Percentiles rank a stretch among this genome's conserved stretches.
These are phyloP conservation scores for Amylostereum areolatum DNA, from an alignment of 1,284 basidiomycete genomes.

Conservation along the genomic window DNA sequence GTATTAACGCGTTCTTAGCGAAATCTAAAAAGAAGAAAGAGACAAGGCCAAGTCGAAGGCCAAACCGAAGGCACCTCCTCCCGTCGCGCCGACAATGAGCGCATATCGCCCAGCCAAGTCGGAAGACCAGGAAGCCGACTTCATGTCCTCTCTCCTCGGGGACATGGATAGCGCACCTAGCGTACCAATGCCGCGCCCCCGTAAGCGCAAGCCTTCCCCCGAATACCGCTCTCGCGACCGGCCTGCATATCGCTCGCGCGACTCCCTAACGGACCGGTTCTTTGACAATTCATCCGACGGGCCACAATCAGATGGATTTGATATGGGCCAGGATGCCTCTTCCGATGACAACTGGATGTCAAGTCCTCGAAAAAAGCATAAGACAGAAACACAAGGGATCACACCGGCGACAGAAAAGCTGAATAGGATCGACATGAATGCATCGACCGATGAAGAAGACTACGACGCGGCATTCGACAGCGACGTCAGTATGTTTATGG, in stretches of 20 bases:
- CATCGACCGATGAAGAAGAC: constrained; percentile 37
- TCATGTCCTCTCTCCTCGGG: constrained; percentile 76
- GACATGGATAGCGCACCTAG: constrained; percentile 49
- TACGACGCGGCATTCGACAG: constrained; percentile 44
- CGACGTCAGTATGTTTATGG: constrained; percentile 54
- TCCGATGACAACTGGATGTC: constrained; percentile 49
- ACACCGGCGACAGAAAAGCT: constrained; percentile 51
- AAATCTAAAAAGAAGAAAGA: constrained; percentile 38
- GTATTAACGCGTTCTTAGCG: not conserved
- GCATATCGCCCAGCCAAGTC: constrained; percentile 74
- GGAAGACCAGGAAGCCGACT: constrained; percentile 76
- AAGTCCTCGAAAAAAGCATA: constrained; percentile 66
- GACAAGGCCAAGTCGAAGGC: constrained; percentile 32
- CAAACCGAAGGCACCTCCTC: constrained; percentile 46
- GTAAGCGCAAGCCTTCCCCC: constrained; percentile 73
- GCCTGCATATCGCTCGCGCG: constrained; percentile 21
- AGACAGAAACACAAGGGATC: constrained; percentile 37
- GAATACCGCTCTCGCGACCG: constrained; percentile 23
- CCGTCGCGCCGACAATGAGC: constrained; percentile 54
- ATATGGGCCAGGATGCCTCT: constrained; percentile 27
- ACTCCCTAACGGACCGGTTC: constrained; percentile 22
- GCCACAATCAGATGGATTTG: constrained; percentile 35
- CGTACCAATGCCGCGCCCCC: constrained; percentile 27
- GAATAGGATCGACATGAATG: constrained; percentile 49
- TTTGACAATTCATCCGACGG: constrained; percentile 54